Percentiles rank a stretch among this genome's conserved stretches.
Evolutionary conservation across 768 basidiomycete genomes (phyloP).

Genomic region (Baorangia bicolor): DNA sequence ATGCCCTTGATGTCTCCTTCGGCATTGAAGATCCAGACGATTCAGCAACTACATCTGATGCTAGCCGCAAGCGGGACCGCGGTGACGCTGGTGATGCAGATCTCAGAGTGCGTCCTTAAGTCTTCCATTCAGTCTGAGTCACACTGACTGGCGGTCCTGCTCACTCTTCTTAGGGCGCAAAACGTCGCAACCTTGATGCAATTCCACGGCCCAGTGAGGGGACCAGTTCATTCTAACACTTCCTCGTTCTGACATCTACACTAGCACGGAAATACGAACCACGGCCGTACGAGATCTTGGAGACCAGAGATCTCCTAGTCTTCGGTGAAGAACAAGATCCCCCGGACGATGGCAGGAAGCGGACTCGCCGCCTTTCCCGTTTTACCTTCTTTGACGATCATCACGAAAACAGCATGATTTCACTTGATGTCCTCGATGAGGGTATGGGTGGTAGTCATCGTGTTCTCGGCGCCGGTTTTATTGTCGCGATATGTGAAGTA

Average conservation of each 20-base stretch:
- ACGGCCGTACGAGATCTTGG: slow-evolving; percentile 32
- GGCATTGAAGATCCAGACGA: slow-evolving; percentile 38
- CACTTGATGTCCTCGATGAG: slow-evolving; percentile 47
- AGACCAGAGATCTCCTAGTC: slow-evolving; percentile 37
- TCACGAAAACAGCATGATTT: slow-evolving; percentile 44
- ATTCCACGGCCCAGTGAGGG: slow-evolving; percentile 16
- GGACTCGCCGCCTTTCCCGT: slow-evolving; percentile 53
- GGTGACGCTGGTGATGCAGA: slow-evolving; percentile 7
- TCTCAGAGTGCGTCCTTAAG: slow-evolving; percentile 14
- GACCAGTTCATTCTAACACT: background rate
- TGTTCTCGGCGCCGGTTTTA: slow-evolving; percentile 58
- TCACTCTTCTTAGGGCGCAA: slow-evolving; percentile 14
- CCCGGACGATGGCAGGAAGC: slow-evolving; percentile 44
- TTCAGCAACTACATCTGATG: slow-evolving; percentile 26
- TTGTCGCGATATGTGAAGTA: slow-evolving; percentile 43
- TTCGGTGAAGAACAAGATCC: slow-evolving; percentile 42
- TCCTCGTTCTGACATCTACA: background rate
- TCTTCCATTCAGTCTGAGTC: background rate
- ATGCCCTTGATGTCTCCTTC: slow-evolving; percentile 56
- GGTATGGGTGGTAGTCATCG: slow-evolving; percentile 40
- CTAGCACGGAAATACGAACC: slow-evolving; percentile 42
- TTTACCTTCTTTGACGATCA: slow-evolving; percentile 63
- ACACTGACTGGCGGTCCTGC: background rate
- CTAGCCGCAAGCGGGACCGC: slow-evolving; percentile 28
- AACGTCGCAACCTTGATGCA: slow-evolving; percentile 30